Conservation (phyloP, 305 asterid species). For the Solanum hybrid region DNA sequence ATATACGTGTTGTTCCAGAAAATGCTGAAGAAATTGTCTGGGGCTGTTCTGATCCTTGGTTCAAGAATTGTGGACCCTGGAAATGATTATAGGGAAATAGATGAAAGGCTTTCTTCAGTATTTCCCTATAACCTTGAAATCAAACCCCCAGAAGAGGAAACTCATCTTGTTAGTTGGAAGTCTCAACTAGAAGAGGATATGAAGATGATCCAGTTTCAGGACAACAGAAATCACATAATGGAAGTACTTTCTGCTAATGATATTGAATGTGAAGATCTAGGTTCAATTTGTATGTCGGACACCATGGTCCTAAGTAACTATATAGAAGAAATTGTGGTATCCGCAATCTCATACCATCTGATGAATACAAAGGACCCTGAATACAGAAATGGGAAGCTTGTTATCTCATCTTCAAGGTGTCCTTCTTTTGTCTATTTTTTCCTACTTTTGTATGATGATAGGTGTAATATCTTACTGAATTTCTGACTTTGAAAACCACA, state of each 20-base stretch:
- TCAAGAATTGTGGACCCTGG: constrained; percentile 53
- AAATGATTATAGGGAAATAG: constrained; percentile 40
- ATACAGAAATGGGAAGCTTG: constrained; percentile 83
- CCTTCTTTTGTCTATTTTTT: background rate
- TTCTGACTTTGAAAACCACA: constrained; percentile 18
- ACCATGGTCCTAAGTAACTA: constrained; percentile 63
- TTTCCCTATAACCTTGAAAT: constrained; percentile 82
- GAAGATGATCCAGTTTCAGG: constrained; percentile 76
- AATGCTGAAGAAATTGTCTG: constrained; percentile 71
- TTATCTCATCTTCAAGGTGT: constrained; percentile 83
- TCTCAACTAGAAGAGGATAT: constrained; percentile 77
- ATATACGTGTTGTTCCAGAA: constrained; percentile 59
- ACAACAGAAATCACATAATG: constrained; percentile 65
- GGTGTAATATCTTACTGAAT: constrained; percentile 17
- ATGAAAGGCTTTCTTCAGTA: constrained; percentile 57
- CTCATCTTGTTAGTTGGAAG: constrained; percentile 73
- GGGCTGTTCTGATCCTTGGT: constrained; percentile 71
- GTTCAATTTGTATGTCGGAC: constrained; percentile 62
- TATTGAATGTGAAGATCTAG: constrained; percentile 72
- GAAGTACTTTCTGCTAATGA: constrained; percentile 88
- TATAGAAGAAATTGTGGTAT: constrained; percentile 79
- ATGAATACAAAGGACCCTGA: constrained; percentile 58
- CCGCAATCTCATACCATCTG: constrained; percentile 81
- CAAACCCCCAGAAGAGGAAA: constrained; percentile 75
- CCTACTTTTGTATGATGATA: background rate